Evolutionary conservation across 2,329 filamentous ascomycete species (phyloP).

Genomic region (Cytospora leucostoma): DNA sequence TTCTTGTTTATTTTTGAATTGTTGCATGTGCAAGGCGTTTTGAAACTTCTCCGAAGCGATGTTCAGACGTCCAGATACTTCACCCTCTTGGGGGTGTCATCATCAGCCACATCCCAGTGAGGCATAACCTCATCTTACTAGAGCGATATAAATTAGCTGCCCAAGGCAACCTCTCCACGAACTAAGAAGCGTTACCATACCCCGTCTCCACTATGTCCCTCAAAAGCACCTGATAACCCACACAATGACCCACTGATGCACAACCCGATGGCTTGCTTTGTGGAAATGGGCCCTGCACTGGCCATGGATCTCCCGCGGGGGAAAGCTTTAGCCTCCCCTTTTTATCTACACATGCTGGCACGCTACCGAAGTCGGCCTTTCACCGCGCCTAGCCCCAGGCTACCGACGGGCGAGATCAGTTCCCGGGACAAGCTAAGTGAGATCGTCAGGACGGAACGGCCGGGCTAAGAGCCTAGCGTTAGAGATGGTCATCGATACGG

Average conservation of each 20-base stretch:
- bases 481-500: background rate
- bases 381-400: background rate
- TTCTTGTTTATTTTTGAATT: slow-evolving; percentile 6
- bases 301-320: background rate
- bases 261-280: background rate
- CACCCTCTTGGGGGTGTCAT: background rate
- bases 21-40: slow-evolving; percentile 28
- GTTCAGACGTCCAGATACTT: slow-evolving; percentile 14
- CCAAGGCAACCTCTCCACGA: slow-evolving; percentile 1
- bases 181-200: background rate
- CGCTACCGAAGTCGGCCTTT: background rate
- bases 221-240: background rate
- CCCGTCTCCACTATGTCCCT: background rate
- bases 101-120: background rate
- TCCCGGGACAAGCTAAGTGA: background rate
- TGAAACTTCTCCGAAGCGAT: slow-evolving; percentile 15
- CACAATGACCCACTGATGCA: background rate
- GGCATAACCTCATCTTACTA: slow-evolving; percentile 4
- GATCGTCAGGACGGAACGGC: background rate
- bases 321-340: background rate
- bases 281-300: background rate
- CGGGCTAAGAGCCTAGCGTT: background rate
- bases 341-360: background rate
- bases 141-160: slow-evolving; percentile 12
- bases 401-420: background rate